Evolutionary conservation across 768 basidiomycete species (phyloP), one percentile per base, ranked within the genome.

Genomic region (Leccinellum luteum): DNA sequence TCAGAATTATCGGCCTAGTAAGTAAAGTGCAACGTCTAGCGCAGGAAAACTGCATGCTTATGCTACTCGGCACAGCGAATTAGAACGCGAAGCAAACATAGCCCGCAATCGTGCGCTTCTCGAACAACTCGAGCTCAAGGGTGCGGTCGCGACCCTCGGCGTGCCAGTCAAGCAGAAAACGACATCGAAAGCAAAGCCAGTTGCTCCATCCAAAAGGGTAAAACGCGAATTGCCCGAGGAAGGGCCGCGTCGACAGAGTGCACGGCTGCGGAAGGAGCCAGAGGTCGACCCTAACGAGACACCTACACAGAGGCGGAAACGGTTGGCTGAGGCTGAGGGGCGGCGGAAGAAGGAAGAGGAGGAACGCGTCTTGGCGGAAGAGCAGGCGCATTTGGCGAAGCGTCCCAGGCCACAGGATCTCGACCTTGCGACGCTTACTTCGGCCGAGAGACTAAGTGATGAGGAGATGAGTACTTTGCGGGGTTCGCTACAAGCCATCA

Each of bases 51-150:
- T 3, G 10, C 4, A 31, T 49, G 19, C 45, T 43, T 35, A 61
- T 25, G 13, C 14, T 9, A 13, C 14, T 28, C 4, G 0, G 17
- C 34, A 43, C 55, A 84, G 83, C 44, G 91, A 92, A 73, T 74
- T 80, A 21, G 87, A 91, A 62, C 85, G 91, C 19, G 85, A 89
- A 68, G 86, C 84, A 9, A 93, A 91, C 64, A 91, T 93, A 47
- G 90, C 88, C 13, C 81, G 88, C 51, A 94, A 94, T 68, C 85
- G 83, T 44, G 86, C 83, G 3, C 76, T 92, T 9, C 77, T 94
- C 35, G 85, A 89, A 61, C 73, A 90, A 65, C 80, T 93, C 17
- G 83, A 89, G 17, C 76, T 90, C 31, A 80, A 82, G 64, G 81
- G 81, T 62, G 83, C 82, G 2, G 78, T 79, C 35, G 72, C 76